Percentiles rank a stretch among this genome's conserved stretches.
phyloP scores from a whole-genome alignment of 2,329 filamentous ascomycete genomes.

The Hymenoscyphus fraxineus region DNA sequence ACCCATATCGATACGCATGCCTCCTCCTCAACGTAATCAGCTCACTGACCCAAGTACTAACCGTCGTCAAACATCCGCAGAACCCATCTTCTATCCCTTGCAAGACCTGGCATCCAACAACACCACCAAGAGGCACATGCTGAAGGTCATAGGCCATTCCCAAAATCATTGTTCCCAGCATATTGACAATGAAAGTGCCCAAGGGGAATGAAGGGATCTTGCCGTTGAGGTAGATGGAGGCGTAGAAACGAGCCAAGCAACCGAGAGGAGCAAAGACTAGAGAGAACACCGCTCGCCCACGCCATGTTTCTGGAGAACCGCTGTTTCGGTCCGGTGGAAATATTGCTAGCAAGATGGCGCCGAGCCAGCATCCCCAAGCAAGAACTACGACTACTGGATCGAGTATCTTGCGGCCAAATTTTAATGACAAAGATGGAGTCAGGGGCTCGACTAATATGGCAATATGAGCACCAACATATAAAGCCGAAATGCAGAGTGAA shows the following conservation, averaged over 20 bases:
- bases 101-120: constrained; percentile 63
- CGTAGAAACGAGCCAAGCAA: constrained; percentile 71
- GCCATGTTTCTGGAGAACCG: constrained; percentile 58
- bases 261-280: constrained; percentile 80
- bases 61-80: constrained; percentile 62
- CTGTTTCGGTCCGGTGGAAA: constrained; percentile 60
- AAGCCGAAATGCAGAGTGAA: constrained; percentile 63
- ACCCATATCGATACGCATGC: constrained; percentile 67
- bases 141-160: constrained; percentile 78
- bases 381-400: constrained; percentile 63
- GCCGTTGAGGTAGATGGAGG: constrained; percentile 67
- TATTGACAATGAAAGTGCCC: constrained; percentile 81
- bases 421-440: constrained; percentile 58
- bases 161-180: constrained; percentile 70
- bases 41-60: constrained; percentile 65
- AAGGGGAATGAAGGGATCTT: constrained; percentile 67
- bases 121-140: constrained; percentile 53
- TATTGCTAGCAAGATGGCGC: constrained; percentile 66
- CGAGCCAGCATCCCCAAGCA: constrained; percentile 73
- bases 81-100: constrained; percentile 66
- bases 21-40: constrained; percentile 48
- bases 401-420: constrained; percentile 53
- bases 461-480: constrained; percentile 71
- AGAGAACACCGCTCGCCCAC: constrained; percentile 69
- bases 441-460: constrained; percentile 58